Evolutionary conservation across 2,329 filamentous ascomycete species (phyloP).

Genomic region (Boeremia lycopersici): DNA sequence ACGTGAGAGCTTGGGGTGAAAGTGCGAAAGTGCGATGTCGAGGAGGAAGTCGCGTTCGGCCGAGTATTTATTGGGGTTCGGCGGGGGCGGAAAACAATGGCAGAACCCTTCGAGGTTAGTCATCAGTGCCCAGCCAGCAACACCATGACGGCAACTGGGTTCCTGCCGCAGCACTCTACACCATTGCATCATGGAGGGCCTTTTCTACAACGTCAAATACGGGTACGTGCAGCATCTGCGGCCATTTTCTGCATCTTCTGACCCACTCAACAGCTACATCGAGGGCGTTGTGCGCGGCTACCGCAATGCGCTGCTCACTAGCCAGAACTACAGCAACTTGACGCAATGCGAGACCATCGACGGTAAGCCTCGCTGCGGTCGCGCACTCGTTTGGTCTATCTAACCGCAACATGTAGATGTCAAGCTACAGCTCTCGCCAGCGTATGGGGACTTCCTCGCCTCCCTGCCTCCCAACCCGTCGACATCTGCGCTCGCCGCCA

Average conservation of each 20-base stretch:
- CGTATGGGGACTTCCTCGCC: conserved; percentile 96
- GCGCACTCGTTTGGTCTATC: conserved; percentile 1
- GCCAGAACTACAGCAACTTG: conserved; percentile 91
- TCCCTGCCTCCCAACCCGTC: conserved; percentile 95
- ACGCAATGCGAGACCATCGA: conserved; percentile 98
- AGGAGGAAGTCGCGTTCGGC: conserved; percentile 25
- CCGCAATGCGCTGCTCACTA: conserved; percentile 88
- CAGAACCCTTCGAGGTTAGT: neutral
- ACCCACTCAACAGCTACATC: conserved; percentile 71
- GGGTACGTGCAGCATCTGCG: conserved; percentile 63
- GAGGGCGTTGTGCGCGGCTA: conserved; percentile 98
- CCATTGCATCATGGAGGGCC: conserved; percentile 74
- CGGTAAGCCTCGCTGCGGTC: conserved; percentile 61
- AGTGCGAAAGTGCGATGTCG: conserved; percentile 21
- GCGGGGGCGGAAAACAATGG: neutral
- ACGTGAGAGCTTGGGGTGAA: neutral
- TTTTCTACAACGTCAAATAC: conserved; percentile 93
- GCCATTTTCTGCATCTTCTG: conserved; percentile 11
- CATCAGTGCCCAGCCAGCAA: neutral
- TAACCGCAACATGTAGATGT: conserved; percentile 68
- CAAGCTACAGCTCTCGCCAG: conserved; percentile 94
- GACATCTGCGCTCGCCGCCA: conserved; percentile 90
- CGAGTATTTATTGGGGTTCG: neutral
- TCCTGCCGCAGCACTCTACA: conserved; percentile 4
- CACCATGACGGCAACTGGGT: conserved; percentile 12